Evolutionary conservation across 768 basidiomycete genomes (phyloP), one percentile per base, ranked within the genome.

Genomic region (Tricholoma sp.): DNA sequence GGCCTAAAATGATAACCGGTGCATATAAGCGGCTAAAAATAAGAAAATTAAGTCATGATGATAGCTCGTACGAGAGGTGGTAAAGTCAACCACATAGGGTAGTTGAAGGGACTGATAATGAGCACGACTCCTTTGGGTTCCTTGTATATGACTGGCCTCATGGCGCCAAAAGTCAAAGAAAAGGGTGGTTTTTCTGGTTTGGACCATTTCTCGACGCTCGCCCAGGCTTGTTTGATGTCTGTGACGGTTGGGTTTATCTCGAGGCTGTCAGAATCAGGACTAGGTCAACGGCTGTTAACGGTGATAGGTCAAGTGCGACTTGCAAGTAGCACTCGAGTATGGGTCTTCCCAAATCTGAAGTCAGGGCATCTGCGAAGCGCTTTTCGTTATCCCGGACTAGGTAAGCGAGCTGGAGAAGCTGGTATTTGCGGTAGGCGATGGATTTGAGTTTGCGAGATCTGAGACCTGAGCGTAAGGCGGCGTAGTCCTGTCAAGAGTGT

Each of bases 111-210:
- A 32, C 74, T 75, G 54, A 91, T 85, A 61, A 88, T 80, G 49
- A 90, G 71, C 0, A 86, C 79, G 24, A 84, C 78, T 2, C 89
- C 89, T 66, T 93, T 94, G 45, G 92, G 77, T 60, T 90, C 88
- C 62, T 90, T 89, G 53, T 81, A 76, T 1, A 90, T 76, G 12
- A 77, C 74, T 1, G 90, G 89, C 8, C 77, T 73, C 77, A 89
- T 81, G 0, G 82, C 71, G 6, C 72, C 74, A 63, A 76, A 88
- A 61, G 77, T 83, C 51, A 88, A 13, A 29, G 69, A 76, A 62
- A 87, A 87, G 0, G 78, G 63, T 2, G 83, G 77, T 31, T 70
- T 78, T 54, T 85, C 80, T 0, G 88, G 76, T 63, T 83, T 85
- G 0, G 86, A 73, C 93, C 92, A 94, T 62, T 81, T 84, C 34